phyloP scores from a whole-genome alignment of 1,284 basidiomycete species.

The Puccinia polysora region DNA sequence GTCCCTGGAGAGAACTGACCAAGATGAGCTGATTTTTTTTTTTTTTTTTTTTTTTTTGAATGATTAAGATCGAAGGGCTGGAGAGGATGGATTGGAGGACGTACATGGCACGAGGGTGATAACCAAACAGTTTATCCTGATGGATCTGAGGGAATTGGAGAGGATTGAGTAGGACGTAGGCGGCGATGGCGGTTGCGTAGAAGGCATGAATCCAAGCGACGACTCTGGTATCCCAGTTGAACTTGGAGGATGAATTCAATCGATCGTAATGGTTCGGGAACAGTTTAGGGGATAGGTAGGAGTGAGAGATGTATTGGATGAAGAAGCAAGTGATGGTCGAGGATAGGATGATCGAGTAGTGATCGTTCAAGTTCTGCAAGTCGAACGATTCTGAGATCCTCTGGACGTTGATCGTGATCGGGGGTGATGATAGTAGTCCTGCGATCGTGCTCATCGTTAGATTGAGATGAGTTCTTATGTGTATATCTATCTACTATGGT shows the following conservation, averaged over 20 bases:
- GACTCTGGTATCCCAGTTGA: conserved; percentile 43
- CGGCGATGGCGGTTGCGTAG: conserved; percentile 36
- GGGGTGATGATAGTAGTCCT: no score
- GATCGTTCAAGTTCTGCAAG: conserved; percentile 15
- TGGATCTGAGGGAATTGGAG: conserved; percentile 5
- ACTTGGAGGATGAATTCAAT: conserved; percentile 21
- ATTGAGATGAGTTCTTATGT: no score
- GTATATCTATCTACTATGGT: no score
- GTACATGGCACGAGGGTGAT: conserved; percentile 33
- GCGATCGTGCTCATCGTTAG: no score
- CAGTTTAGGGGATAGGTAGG: conserved; percentile 13
- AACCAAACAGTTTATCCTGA: conserved; percentile 40
- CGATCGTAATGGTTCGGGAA: conserved; percentile 29
- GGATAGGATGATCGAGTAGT: conserved; percentile 23
- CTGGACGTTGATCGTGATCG: no score
- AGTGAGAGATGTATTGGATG: conserved; percentile 27
- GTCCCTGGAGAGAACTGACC: not conserved
- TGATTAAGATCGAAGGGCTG: not conserved
- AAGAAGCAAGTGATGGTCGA: conserved; percentile 21
- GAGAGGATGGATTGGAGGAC: conserved; percentile 4
- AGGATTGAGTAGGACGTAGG: conserved; percentile 20
- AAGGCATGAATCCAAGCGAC: conserved; percentile 43
- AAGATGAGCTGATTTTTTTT: no score
- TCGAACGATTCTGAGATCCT: no score
- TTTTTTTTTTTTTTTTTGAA: no score